Evolutionary conservation across 1,284 basidiomycete species (phyloP), one percentile per base, ranked within the genome.

Genomic region (Sanguinoderma infundibulare): DNA sequence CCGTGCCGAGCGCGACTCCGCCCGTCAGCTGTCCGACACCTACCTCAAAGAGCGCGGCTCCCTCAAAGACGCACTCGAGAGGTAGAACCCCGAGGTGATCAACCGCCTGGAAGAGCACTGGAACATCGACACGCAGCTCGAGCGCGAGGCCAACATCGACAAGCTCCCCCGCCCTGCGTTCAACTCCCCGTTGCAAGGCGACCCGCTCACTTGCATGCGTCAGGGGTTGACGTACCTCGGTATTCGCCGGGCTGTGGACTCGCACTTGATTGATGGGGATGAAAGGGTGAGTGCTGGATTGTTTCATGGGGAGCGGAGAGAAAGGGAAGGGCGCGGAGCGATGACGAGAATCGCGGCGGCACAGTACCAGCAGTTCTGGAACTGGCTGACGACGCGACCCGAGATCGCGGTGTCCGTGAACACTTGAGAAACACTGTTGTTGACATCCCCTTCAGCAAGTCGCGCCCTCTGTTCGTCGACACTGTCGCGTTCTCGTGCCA

Each of bases 11-110:
- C 44, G 14, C 1, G 26, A 28, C 44, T 15, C 17, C 44, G 40
- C 22, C 10, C 40, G 22, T 4, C 3, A 10, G 4, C 20, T 42
- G 22, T 8, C 40, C 4, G 40, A n/a, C 22, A 7, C 8, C 40
- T 42, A 24, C 22, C 40, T 42, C 22, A 40, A 39, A n/a, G 53
- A 60, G 39, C 35, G 44, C 7, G 40, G 52, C 17, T 49, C 51
- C 12, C n/a, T 60, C 36, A n/a, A 32, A n/a, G 34, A 38, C 12
- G 51, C 49, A n/a, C 34, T 61, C 6, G 30, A n/a, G 24, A 38
- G 38, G 17, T 57, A 61, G 35, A 61, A 61, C n/a, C 60, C 60
- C 1, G 60, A 61, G 12, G 55, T 61, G 22, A 54, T 54, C 22
- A 39, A 57, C 36, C 51, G 44, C 20, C 60, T 57, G 38, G 55